Evolutionary conservation across 1,284 basidiomycete genomes (phyloP).

Genomic region (Sanghuangporus baumii): DNA sequence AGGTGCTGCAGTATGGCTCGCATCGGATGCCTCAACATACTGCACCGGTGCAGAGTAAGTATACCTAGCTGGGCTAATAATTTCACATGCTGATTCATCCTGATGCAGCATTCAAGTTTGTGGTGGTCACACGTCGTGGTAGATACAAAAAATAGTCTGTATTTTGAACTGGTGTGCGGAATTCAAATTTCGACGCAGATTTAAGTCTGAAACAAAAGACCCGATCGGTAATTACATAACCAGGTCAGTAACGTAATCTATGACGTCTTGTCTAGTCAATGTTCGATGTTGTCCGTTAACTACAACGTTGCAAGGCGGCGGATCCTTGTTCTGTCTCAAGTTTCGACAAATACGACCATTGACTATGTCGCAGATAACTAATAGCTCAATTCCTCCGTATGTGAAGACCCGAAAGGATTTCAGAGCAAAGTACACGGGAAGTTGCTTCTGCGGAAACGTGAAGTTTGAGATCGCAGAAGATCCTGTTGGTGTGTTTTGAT

Average conservation of each 20-base stretch:
- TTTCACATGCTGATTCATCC: background rate
- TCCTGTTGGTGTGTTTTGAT: conserved; percentile 6
- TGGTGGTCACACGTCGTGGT: conserved; percentile 71
- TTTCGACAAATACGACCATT: background rate
- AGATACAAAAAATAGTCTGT: background rate
- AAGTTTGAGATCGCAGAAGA: conserved; percentile 12
- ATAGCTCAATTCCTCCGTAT: conserved; percentile 4
- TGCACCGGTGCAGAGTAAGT: conserved; percentile 74
- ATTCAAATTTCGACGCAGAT: no score
- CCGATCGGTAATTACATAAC: no score
- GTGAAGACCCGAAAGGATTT: background rate
- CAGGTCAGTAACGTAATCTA: no score
- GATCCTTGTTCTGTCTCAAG: no score
- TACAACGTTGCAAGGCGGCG: no score
- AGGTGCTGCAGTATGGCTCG: conserved; percentile 76
- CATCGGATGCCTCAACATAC: conserved; percentile 70
- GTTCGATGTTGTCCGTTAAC: no score
- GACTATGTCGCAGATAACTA: background rate
- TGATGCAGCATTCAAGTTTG: conserved; percentile 55
- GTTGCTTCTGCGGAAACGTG: conserved; percentile 10
- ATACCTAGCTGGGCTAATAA: background rate
- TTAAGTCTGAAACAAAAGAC: no score
- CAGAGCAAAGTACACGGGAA: conserved; percentile 2
- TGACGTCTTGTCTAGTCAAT: no score
- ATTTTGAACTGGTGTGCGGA: no score